phyloP scores from a whole-genome alignment of 2,329 filamentous ascomycete species.

The Zasmidium citrigriseum region DNA sequence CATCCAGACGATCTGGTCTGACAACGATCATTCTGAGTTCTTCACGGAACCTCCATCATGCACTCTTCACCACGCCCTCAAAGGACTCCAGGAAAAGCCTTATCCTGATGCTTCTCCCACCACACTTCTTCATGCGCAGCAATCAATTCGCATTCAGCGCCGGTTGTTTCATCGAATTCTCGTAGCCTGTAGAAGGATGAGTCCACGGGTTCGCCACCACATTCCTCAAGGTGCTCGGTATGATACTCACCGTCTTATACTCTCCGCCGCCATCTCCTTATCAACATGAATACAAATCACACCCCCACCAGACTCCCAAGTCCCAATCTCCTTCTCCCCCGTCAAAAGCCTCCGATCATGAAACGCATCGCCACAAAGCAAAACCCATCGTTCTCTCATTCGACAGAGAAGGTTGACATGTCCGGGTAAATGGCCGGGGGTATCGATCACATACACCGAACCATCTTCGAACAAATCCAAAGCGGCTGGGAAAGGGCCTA shows the following conservation, averaged over 20 bases:
- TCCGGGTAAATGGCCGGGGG: slow-evolving; percentile 54
- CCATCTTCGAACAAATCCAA: slow-evolving; percentile 53
- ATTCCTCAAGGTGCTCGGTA: too few relatives aligned
- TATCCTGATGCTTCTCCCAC: slow-evolving; percentile 37
- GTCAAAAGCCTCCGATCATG: slow-evolving; percentile 55
- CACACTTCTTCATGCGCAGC: slow-evolving; percentile 54
- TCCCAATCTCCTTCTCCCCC: slow-evolving; percentile 54
- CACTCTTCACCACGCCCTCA: background rate
- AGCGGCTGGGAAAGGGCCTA: slow-evolving; percentile 46
- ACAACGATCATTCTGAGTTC: too few relatives aligned
- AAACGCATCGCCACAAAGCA: slow-evolving; percentile 56
- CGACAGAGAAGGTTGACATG: slow-evolving; percentile 54
- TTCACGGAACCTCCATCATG: too few relatives aligned
- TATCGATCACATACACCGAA: slow-evolving; percentile 50
- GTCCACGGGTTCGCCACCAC: too few relatives aligned
- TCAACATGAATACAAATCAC: slow-evolving; percentile 54
- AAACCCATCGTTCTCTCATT: slow-evolving; percentile 45
- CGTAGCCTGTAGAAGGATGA: slow-evolving; percentile 38
- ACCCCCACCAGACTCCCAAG: slow-evolving; percentile 49
- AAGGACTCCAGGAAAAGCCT: slow-evolving; percentile 23
- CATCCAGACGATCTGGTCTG: too few relatives aligned
- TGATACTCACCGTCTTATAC: slow-evolving; percentile 38
- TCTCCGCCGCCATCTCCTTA: slow-evolving; percentile 45
- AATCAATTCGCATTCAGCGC: slow-evolving; percentile 51
- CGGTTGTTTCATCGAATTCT: slow-evolving; percentile 33